phyloP scores from a whole-genome alignment of 1,284 basidiomycete genomes.

The Inonotus obliquus region DNA sequence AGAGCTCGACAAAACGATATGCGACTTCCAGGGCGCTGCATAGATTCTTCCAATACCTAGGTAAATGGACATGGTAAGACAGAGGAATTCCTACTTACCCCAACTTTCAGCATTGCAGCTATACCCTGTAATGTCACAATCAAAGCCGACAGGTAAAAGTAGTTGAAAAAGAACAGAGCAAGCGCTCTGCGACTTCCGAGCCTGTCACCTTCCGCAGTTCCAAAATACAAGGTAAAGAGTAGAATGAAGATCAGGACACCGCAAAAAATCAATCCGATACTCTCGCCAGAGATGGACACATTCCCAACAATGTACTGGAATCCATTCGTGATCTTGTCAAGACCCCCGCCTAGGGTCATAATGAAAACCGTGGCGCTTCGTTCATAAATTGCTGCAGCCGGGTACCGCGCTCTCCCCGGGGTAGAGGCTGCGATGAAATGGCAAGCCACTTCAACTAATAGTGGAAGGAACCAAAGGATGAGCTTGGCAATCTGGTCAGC shows the following conservation, averaged over 20 bases:
- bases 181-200: constrained; percentile 12
- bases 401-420: constrained; percentile 17
- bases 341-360: constrained; percentile 19
- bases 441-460: constrained; percentile 16
- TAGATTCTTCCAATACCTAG: constrained; percentile 1
- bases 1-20: constrained; percentile 8
- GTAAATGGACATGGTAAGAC: neutral
- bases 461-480: constrained; percentile 20
- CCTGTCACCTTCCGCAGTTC: constrained; percentile 13
- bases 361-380: constrained; percentile 17
- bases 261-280: constrained; percentile 16
- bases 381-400: constrained; percentile 14
- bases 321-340: constrained; percentile 19
- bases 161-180: constrained; percentile 15
- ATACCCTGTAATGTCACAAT: constrained; percentile 18
- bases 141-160: constrained; percentile 15
- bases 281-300: constrained; percentile 10
- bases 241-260: constrained; percentile 16
- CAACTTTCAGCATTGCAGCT: constrained; percentile 9
- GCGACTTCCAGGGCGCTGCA: constrained; percentile 6
- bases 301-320: constrained; percentile 20
- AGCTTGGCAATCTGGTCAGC: constrained; percentile 16
- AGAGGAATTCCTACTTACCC: neutral
- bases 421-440: constrained; percentile 15
- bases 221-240: constrained; percentile 17